These are phyloP conservation scores for Schoenoplectus triqueter DNA, from an alignment of 202 grass and related monocot genomes.

Conservation along the genomic window DNA sequence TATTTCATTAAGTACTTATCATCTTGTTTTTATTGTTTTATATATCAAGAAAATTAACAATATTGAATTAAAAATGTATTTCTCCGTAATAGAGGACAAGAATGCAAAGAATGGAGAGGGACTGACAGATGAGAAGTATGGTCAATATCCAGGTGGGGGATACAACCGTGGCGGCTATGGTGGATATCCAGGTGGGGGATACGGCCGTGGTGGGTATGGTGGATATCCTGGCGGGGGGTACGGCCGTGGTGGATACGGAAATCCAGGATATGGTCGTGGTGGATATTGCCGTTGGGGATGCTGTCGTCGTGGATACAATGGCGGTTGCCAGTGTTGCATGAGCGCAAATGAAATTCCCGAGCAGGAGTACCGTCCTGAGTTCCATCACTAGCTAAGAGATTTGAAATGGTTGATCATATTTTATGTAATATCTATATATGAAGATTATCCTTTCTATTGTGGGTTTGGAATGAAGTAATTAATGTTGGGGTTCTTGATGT, in stretches of 20 bases:
- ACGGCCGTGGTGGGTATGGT: neutral
- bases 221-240: constrained; percentile 18
- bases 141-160: neutral
- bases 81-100: constrained; percentile 6
- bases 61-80: neutral
- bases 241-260: constrained; percentile 7
- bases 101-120: neutral
- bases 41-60: neutral
- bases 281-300: constrained; percentile 33
- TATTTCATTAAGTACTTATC: neutral
- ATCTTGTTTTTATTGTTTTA: neutral
- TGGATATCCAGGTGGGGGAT: neutral
- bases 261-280: constrained; percentile 27
- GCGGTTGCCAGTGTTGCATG: constrained; percentile 15
- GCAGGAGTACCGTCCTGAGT: constrained; percentile 14
- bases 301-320: constrained; percentile 15
- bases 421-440: neutral
- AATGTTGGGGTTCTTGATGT: neutral
- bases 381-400: neutral
- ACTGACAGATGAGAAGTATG: constrained; percentile 25
- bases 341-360: neutral
- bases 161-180: neutral
- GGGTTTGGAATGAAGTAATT: neutral
- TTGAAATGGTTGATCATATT: neutral
- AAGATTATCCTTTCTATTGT: neutral